phyloP scores from a whole-genome alignment of 2,329 filamentous ascomycete genomes.

The Harringtonia aguacate region DNA sequence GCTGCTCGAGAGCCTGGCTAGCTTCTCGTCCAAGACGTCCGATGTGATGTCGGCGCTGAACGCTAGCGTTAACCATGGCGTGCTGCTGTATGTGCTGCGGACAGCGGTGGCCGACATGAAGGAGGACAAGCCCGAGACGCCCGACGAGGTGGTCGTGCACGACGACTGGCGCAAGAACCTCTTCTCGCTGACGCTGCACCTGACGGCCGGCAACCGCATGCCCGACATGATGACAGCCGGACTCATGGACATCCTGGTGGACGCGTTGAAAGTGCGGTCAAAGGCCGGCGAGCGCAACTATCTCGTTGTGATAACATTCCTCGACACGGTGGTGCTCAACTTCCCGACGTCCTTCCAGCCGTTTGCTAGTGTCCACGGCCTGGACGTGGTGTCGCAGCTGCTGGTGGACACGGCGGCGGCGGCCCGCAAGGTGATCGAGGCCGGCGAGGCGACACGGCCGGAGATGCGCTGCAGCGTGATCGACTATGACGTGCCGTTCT shows the following conservation, averaged over 20 bases:
- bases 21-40: slow-evolving; percentile 61
- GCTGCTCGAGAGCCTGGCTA: slow-evolving; percentile 75
- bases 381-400: slow-evolving; percentile 84
- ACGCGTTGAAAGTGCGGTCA: slow-evolving; percentile 77
- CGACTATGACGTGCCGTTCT: slow-evolving; percentile 89
- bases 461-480: slow-evolving; percentile 67
- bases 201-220: slow-evolving; percentile 64
- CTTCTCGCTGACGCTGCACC: slow-evolving; percentile 75
- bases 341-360: slow-evolving; percentile 76
- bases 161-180: slow-evolving; percentile 87
- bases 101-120: slow-evolving; percentile 81
- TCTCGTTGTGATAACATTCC: slow-evolving; percentile 72
- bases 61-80: slow-evolving; percentile 91
- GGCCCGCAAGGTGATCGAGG: slow-evolving; percentile 54
- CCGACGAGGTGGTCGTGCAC: slow-evolving; percentile 51
- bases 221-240: slow-evolving; percentile 81
- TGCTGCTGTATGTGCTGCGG: slow-evolving; percentile 83
- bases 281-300: slow-evolving; percentile 73
- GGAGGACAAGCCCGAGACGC: slow-evolving; percentile 41
- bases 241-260: slow-evolving; percentile 79
- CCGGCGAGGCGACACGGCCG: slow-evolving; percentile 59
- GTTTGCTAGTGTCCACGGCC: slow-evolving; percentile 70
- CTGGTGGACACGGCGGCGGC: slow-evolving; percentile 68
- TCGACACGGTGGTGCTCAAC: slow-evolving; percentile 80
- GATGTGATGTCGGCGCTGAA: slow-evolving; percentile 89